A percentile compares a stretch with the other conserved stretches of the same genome.
Conservation (phyloP, 352 stramenopile genomes). For the Phytopythium oedochilum region DNA sequence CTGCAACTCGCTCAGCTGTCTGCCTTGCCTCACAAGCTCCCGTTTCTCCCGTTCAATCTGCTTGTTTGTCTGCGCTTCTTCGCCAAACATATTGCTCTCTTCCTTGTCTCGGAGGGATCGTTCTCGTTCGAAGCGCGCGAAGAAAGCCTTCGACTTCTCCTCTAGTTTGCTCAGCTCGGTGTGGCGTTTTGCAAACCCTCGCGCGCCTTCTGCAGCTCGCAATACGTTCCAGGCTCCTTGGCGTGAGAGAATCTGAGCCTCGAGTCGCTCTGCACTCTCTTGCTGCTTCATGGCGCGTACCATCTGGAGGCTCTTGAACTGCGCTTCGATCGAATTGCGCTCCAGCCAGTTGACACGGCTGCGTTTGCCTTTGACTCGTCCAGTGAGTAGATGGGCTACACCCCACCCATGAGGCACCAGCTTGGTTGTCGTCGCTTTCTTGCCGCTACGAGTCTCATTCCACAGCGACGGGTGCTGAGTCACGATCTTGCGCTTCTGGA, state of each 20-base stretch:
- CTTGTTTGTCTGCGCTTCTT: conserved; percentile 40
- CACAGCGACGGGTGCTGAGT: conserved; percentile 15
- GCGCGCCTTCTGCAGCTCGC: conserved; percentile 60
- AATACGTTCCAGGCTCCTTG: conserved; percentile 64
- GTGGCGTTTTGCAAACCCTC: conserved; percentile 67
- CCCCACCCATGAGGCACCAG: conserved; percentile 72
- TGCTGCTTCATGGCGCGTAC: conserved; percentile 67
- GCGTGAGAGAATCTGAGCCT: conserved; percentile 53
- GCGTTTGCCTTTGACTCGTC: conserved; percentile 13
- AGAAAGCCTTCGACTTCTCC: conserved; percentile 47
- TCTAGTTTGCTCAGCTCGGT: conserved; percentile 52
- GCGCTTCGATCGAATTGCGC: conserved; percentile 61
- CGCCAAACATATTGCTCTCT: conserved; percentile 39
- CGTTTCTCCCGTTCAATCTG: conserved; percentile 35
- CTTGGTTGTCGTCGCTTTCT: conserved; percentile 12
- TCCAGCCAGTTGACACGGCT: conserved; percentile 48
- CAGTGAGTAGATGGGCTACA: conserved; percentile 68
- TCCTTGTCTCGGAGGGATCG: conserved; percentile 33
- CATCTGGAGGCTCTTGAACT: conserved; percentile 67
- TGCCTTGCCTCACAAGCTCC: conserved; percentile 35
- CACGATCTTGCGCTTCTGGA: conserved; percentile 34
- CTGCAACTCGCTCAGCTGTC: conserved; percentile 44
- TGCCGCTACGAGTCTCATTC: conserved; percentile 7
- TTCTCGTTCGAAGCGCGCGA: conserved; percentile 38
- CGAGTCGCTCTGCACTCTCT: conserved; percentile 57